phyloP scores from a whole-genome alignment of 352 stramenopile species.

The Nannochloropsis limnetica region DNA sequence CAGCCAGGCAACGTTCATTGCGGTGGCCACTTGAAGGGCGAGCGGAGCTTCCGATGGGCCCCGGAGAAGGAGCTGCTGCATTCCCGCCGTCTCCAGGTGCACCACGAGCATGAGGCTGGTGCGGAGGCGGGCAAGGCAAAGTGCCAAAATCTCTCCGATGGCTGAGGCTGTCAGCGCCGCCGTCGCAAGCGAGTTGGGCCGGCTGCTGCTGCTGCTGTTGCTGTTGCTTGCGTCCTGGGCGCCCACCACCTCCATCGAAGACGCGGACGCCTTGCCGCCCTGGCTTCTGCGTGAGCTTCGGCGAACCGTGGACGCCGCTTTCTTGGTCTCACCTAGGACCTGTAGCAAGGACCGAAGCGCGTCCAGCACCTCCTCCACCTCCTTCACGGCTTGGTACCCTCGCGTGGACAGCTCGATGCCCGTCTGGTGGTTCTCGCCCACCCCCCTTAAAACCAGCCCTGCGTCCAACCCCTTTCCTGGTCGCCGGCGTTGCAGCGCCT shows the following conservation, averaged over 20 bases:
- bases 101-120: constrained; percentile 21
- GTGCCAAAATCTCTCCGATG: background rate
- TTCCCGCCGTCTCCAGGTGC: background rate
- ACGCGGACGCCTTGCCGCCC: background rate
- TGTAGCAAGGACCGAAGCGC: background rate
- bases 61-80: background rate
- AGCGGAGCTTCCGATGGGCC: background rate
- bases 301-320: background rate
- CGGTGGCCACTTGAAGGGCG: background rate
- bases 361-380: background rate
- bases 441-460: background rate
- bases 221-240: background rate
- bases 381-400: background rate
- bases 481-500: background rate
- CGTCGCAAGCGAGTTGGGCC: background rate
- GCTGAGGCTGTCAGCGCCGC: background rate
- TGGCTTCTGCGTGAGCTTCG: background rate
- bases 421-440: background rate
- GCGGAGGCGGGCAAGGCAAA: background rate
- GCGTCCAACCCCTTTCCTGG: background rate
- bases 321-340: background rate
- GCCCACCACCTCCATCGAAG: background rate
- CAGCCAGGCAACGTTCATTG: constrained; percentile 8
- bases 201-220: background rate
- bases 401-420: background rate